These are phyloP conservation scores for Coemansia sp. DNA, from an alignment of 192 early-diverging fungal species.

Conservation along the genomic window DNA sequence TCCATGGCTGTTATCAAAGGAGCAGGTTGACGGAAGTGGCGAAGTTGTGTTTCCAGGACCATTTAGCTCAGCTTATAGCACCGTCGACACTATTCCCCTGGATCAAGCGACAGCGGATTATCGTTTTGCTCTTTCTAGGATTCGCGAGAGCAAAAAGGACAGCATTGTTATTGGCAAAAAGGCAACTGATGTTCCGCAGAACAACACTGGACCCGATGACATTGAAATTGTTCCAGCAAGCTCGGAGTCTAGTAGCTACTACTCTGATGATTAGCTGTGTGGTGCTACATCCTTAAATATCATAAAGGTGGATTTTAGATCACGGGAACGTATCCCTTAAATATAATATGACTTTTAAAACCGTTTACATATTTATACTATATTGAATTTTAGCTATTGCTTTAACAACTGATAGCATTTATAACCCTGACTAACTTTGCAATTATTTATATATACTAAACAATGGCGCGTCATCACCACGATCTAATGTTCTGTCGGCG, in stretches of 20 bases:
- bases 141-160: conserved; percentile 25
- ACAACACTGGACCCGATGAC: conserved; percentile 7
- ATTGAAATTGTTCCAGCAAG: conserved; percentile 23
- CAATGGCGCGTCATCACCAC: conserved; percentile 79
- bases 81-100: conserved; percentile 36
- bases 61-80: conserved; percentile 38
- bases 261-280: conserved; percentile 25
- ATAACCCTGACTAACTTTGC: no score
- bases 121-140: conserved; percentile 22
- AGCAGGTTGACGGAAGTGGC: conserved; percentile 12
- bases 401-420: no score
- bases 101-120: conserved; percentile 48
- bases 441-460: neutral
- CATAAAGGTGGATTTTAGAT: conserved; percentile 1
- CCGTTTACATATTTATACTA: no score
- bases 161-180: conserved; percentile 20
- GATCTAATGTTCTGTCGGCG: conserved; percentile 96
- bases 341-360: neutral
- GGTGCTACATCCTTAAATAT: no score
- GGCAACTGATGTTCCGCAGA: conserved; percentile 15
- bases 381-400: no score
- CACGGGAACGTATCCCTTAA: neutral
- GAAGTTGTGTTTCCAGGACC: conserved; percentile 28
- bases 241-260: conserved; percentile 22
- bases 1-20: conserved; percentile 36